phyloP scores from a whole-genome alignment of 306 rosid genomes.

The Citrullus mucosospermus region DNA sequence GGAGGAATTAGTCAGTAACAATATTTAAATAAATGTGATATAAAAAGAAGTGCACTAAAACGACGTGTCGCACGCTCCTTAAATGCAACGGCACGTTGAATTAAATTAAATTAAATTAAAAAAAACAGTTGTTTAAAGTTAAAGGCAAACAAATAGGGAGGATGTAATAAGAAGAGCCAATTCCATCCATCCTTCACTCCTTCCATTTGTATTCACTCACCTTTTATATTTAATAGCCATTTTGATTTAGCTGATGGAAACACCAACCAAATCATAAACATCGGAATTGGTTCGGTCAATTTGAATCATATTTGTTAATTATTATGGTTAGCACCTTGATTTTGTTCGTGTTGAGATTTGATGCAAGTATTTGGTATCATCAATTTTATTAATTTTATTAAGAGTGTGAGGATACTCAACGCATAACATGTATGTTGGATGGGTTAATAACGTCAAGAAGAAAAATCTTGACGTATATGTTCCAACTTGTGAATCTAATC shows the following conservation, averaged over 20 bases:
- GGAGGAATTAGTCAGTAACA: neutral
- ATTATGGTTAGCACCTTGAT: too few species aligned
- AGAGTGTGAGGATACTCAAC: too few species aligned
- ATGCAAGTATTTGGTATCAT: too few species aligned
- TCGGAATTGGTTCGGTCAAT: neutral
- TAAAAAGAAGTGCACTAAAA: neutral
- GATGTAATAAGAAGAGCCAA: neutral
- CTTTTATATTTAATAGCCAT: neutral
- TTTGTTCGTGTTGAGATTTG: too few species aligned
- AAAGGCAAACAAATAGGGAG: too few species aligned
- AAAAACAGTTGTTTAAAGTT: too few species aligned
- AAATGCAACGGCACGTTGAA: neutral
- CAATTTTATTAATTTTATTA: too few species aligned
- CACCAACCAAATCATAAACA: neutral
- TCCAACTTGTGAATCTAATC: too few species aligned
- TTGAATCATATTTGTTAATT: neutral
- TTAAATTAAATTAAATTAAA: too few species aligned
- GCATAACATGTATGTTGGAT: too few species aligned
- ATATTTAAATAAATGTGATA: neutral
- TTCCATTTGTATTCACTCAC: neutral
- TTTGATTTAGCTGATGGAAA: neutral
- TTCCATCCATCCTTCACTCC: neutral
- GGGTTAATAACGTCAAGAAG: too few species aligned
- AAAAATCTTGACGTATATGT: too few species aligned
- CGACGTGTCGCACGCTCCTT: neutral